A percentile compares a stretch with the other conserved stretches of the same genome.
phyloP scores from a whole-genome alignment of 2,329 filamentous ascomycete species.

The Epichloe hybrida region DNA sequence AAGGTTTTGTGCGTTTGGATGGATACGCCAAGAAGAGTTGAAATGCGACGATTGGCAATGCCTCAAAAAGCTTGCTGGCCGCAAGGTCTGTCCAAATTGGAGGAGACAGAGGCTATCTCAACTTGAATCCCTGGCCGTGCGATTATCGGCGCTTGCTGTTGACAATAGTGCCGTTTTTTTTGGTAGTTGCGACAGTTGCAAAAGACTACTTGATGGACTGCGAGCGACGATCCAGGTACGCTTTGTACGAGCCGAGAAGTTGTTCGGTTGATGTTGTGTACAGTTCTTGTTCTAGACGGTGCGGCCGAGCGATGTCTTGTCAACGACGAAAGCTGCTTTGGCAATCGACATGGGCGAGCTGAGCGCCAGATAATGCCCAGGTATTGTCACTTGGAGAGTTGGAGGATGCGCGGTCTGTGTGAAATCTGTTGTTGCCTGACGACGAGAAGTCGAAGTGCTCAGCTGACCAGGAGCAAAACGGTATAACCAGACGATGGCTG shows the following conservation, averaged over 20 bases:
- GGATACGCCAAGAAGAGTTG: background rate
- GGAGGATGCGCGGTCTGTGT: background rate
- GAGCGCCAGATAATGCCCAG: too few relatives aligned
- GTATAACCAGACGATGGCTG: background rate
- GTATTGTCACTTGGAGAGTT: background rate
- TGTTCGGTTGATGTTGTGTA: too few relatives aligned
- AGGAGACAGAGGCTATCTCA: background rate
- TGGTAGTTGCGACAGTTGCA: too few relatives aligned
- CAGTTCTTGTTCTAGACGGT: too few relatives aligned
- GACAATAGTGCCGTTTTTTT: too few relatives aligned
- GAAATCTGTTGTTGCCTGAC: background rate
- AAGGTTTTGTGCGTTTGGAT: background rate
- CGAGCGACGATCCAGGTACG: too few relatives aligned
- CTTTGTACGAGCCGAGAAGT: too few relatives aligned
- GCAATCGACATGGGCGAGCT: too few relatives aligned
- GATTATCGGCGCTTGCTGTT: too few relatives aligned
- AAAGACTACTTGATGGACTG: too few relatives aligned
- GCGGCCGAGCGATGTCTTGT: too few relatives aligned
- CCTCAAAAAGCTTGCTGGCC: conserved; percentile 1
- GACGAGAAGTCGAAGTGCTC: background rate
- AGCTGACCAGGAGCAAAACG: conserved; percentile 1
- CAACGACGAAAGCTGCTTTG: too few relatives aligned
- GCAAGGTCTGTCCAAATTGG: background rate
- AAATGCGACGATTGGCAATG: background rate
- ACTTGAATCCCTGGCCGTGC: background rate